Base-by-base conservation (phyloP, 116 monocot species). In the Trichopus zeylanicus region DNA sequence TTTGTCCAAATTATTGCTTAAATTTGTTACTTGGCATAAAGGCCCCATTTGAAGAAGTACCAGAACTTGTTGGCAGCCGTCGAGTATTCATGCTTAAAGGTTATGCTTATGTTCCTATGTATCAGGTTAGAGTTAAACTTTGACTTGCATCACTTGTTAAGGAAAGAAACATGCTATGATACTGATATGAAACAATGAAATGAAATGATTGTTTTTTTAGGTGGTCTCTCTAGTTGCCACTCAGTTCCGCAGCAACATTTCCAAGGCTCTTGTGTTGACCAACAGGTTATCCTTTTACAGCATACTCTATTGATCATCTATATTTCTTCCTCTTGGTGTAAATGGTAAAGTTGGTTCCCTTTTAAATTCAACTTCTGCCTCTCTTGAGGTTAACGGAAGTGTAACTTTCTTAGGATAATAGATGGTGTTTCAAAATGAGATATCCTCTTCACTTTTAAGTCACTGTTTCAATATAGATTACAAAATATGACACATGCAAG, bases 21-120 rank as follows among this genome's bases (percentile, higher is more conserved):
- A 19, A n/a, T 37, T 9, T 23, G 12, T 22, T 34, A 9, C 11
- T 11, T 33, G 24, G 25, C 21, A 31, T 59, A 25, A 70, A 98
- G 98, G 88, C 85, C 28, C 76, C 88, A 31, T 98, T 98, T 69
- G 88, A 98, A 78, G 92, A 91, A 71, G 98, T 98, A 55, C 80
- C 98, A 56, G 92, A 98, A 58, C 78, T 98, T 39, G 85, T 98
- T 78, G 79, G 78, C 24, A 66, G 66, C 57, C 92, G 88, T 1
- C 75, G 76, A 64, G 92, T 98, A 63, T 88, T 85, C 64, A 15
- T 98, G 48, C 82, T 61, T 33, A 88, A 88, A 78, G 92, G 92
- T 56, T 85, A 73, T 88, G 92, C 98, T 46, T 98, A 88, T 85
- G 88, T 98, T 63, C 79, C 92, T 15, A 88, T 81, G 88, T 82